Conservation (phyloP, 2,329 filamentous ascomycete genomes). For the Stemphylium vesicarium region DNA sequence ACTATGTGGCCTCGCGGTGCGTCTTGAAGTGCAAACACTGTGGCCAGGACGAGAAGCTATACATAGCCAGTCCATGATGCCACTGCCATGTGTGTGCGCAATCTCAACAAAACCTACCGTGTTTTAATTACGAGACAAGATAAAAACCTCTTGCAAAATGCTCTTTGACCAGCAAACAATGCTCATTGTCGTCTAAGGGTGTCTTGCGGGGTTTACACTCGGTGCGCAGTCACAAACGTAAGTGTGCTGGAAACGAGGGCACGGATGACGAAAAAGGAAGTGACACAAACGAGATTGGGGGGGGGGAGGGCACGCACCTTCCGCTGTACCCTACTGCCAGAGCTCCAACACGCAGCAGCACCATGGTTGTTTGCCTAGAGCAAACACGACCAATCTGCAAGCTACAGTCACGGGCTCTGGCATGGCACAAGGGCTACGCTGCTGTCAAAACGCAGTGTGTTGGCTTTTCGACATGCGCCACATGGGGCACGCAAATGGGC, state of each 20-base stretch:
- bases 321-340: constrained; percentile 18
- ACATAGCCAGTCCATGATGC: neutral
- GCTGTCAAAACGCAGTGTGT: neutral
- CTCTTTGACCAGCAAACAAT: too few species aligned
- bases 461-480: constrained; percentile 3
- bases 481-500: neutral
- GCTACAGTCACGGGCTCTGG: constrained; percentile 24
- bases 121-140: too few species aligned
- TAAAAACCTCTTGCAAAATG: too few species aligned
- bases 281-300: constrained; percentile 26
- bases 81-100: neutral
- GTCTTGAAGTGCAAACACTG: neutral
- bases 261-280: constrained; percentile 20
- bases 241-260: constrained; percentile 5
- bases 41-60: too few species aligned
- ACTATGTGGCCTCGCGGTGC: neutral
- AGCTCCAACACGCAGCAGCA: constrained; percentile 15
- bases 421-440: constrained; percentile 11
- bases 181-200: neutral
- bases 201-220: neutral
- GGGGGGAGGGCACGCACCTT: constrained; percentile 39
- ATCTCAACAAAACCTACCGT: neutral
- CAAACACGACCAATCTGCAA: constrained; percentile 15
- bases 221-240: neutral
- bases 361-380: constrained; percentile 13